Conservation (phyloP, 257 asterid species). For the Penstemon newberryi region DNA sequence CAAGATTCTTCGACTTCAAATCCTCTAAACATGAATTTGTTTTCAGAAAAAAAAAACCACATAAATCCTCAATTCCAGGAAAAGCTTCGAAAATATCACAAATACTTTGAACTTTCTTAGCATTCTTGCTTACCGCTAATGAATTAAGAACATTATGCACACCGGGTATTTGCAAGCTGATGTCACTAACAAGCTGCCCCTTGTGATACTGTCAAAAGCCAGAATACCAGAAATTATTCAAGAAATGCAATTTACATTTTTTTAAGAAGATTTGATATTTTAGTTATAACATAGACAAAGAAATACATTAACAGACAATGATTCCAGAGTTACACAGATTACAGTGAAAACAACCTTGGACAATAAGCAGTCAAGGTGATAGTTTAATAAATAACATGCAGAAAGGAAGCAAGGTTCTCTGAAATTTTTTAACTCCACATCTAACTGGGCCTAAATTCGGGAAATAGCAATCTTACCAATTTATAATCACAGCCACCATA, state of each 20-base stretch:
- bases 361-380: background rate
- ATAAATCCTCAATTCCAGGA: background rate
- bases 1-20: background rate
- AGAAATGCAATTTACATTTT: background rate
- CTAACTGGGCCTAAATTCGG: background rate
- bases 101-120: slow-evolving; percentile 4
- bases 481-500: slow-evolving; percentile 40
- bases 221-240: background rate
- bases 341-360: background rate
- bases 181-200: slow-evolving; percentile 32
- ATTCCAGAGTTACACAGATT: background rate
- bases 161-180: slow-evolving; percentile 45
- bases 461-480: slow-evolving; percentile 31
- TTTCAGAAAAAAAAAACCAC: too few relatives aligned
- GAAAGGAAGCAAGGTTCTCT: background rate
- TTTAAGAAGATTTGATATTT: background rate
- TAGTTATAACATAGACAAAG: background rate
- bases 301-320: background rate
- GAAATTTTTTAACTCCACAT: background rate
- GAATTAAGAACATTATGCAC: slow-evolving; percentile 45
- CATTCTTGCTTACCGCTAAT: slow-evolving; percentile 39
- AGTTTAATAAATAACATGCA: background rate
- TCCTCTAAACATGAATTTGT: too few relatives aligned
- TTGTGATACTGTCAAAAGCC: slow-evolving; percentile 32
- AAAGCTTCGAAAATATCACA: background rate